phyloP scores from a whole-genome alignment of 306 rosid species.

The Mimosa bimucronata region DNA sequence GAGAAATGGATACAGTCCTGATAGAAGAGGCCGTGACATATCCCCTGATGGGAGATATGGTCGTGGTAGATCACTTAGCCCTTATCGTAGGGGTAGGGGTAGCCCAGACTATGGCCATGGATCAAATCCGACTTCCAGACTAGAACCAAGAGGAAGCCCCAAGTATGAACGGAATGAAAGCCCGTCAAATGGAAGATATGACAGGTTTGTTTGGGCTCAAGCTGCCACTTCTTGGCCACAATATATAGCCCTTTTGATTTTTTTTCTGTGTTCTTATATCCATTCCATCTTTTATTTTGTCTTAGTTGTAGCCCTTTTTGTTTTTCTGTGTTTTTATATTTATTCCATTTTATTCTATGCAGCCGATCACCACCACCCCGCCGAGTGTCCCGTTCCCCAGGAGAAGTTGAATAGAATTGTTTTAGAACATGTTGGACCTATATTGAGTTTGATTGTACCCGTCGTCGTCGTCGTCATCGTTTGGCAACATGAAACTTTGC shows the following conservation, averaged over 20 bases:
- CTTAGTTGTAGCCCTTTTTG: background rate
- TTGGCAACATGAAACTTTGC: slow-evolving; percentile 36
- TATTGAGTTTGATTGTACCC: slow-evolving; percentile 24
- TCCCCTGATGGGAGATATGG: slow-evolving; percentile 76
- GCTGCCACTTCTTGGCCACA: background rate
- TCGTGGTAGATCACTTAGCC: slow-evolving; percentile 77
- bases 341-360: slow-evolving; percentile 35
- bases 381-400: slow-evolving; percentile 58
- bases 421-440: slow-evolving; percentile 46
- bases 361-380: slow-evolving; percentile 71
- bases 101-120: slow-evolving; percentile 87
- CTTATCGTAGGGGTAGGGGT: slow-evolving; percentile 72
- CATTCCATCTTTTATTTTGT: slow-evolving; percentile 11
- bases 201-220: slow-evolving; percentile 50
- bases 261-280: background rate
- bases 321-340: background rate
- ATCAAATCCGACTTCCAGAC: slow-evolving; percentile 62
- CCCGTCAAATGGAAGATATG: slow-evolving; percentile 67
- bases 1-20: slow-evolving; percentile 78
- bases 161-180: slow-evolving; percentile 61
- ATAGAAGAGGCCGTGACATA: slow-evolving; percentile 67
- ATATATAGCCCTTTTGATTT: background rate
- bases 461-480: slow-evolving; percentile 16
- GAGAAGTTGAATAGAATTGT: slow-evolving; percentile 38
- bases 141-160: slow-evolving; percentile 73